A percentile compares a stretch with the other conserved stretches of the same genome.
These are phyloP conservation scores for Aspergillus nidulans DNA, from an alignment of 495 filamentous ascomycete genomes.

Conservation along the genomic window DNA sequence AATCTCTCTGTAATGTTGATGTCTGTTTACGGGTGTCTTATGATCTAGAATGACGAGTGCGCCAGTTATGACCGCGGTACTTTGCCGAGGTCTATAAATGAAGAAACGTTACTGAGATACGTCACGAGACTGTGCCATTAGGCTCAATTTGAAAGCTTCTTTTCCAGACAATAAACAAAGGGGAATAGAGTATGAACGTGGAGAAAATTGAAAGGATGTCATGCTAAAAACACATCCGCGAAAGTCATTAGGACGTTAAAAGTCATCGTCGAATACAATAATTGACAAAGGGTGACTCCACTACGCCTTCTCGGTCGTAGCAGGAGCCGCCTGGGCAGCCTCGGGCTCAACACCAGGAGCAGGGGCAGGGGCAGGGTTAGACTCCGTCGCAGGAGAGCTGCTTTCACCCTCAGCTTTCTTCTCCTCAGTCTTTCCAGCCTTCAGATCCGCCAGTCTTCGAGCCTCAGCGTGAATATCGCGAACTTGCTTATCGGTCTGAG, in stretches of 20 bases:
- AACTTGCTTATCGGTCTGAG: slow-evolving; percentile 74
- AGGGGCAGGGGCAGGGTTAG: slow-evolving; percentile 15
- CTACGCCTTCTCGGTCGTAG: slow-evolving; percentile 5
- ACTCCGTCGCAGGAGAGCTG: slow-evolving; percentile 19
- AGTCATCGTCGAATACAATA: background rate
- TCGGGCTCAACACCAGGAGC: slow-evolving; percentile 17
- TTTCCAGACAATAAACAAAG: background rate
- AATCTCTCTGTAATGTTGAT: no score
- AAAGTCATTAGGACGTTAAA: slow-evolving; percentile 1
- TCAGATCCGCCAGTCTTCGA: slow-evolving; percentile 77
- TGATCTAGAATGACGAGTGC: no score
- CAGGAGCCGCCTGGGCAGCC: slow-evolving; percentile 21
- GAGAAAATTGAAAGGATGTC: slow-evolving; percentile 7
- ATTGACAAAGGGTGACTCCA: background rate
- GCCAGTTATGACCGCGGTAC: no score
- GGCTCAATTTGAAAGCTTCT: background rate
- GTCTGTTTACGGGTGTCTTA: no score
- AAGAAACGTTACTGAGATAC: background rate
- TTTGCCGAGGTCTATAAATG: no score
- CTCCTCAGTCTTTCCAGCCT: slow-evolving; percentile 61
- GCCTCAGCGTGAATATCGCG: slow-evolving; percentile 91
- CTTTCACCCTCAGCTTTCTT: slow-evolving; percentile 42
- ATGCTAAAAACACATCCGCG: background rate
- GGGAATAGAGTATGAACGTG: background rate
- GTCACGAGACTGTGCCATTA: background rate